A percentile compares a stretch with the other conserved stretches of the same genome.
Evolutionary conservation across 192 early-diverging fungal genomes (phyloP).

Genomic region (Coemansia guatemalensis): DNA sequence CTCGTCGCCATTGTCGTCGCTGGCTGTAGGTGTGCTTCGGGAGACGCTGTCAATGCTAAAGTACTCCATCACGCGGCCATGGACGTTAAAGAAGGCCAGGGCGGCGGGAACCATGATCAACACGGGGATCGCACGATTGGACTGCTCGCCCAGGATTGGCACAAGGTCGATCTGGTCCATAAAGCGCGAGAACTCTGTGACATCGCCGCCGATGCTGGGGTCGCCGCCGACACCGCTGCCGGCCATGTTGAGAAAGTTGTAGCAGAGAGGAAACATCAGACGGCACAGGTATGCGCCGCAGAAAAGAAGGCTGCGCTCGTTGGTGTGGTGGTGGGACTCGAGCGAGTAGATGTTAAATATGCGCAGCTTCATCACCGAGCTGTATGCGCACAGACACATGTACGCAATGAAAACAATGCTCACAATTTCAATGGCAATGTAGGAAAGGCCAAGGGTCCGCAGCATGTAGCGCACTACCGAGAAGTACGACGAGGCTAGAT

Average conservation of each 20-base stretch:
- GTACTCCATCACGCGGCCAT: slow-evolving; percentile 73
- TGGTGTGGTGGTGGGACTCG: slow-evolving; percentile 91
- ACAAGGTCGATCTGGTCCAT: slow-evolving; percentile 87
- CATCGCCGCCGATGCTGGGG: slow-evolving; percentile 52
- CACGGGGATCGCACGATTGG: slow-evolving; percentile 86
- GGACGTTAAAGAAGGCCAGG: slow-evolving; percentile 78
- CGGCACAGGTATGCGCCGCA: slow-evolving; percentile 90
- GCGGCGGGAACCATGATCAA: slow-evolving; percentile 77
- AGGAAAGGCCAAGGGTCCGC: slow-evolving; percentile 56
- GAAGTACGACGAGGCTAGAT: slow-evolving; percentile 61
- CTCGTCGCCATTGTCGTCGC: slow-evolving; percentile 29
- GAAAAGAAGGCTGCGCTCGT: slow-evolving; percentile 87
- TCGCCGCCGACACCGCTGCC: slow-evolving; percentile 23
- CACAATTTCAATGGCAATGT: slow-evolving; percentile 63
- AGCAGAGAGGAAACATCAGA: slow-evolving; percentile 83
- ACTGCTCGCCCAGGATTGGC: slow-evolving; percentile 83
- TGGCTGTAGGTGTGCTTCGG: slow-evolving; percentile 7
- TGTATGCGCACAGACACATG: slow-evolving; percentile 93
- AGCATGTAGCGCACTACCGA: slow-evolving; percentile 72
- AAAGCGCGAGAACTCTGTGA: slow-evolving; percentile 60
- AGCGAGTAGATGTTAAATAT: slow-evolving; percentile 87
- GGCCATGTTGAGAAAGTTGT: slow-evolving; percentile 85
- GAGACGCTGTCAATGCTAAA: slow-evolving; percentile 50
- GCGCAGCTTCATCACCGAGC: slow-evolving; percentile 85
- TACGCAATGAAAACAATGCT: slow-evolving; percentile 75